Percentiles rank a stretch among this genome's conserved stretches.
phyloP scores from a whole-genome alignment of 176 grass and related monocot genomes.

The Oryza glumipatula region DNA sequence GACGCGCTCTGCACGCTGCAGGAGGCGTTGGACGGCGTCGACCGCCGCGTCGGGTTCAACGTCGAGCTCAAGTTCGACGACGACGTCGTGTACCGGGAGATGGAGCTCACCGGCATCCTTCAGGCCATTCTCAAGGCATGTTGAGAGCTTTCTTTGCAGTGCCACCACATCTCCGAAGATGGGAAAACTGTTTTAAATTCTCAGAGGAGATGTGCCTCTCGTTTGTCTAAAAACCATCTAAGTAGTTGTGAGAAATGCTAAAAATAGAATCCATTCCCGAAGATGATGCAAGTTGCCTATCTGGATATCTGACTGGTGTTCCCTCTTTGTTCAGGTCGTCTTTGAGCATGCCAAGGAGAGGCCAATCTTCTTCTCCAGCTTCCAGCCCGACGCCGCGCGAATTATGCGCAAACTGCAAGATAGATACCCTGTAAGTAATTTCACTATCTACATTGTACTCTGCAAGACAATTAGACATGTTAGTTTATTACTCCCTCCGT shows the following conservation, averaged over 20 bases:
- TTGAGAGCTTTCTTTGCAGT: neutral
- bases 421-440: conserved; percentile 63
- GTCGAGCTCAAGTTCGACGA: conserved; percentile 84
- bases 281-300: neutral
- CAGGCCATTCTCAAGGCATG: conserved; percentile 51
- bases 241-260: too few relatives aligned
- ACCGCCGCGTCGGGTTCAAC: conserved; percentile 70
- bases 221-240: too few relatives aligned
- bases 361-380: conserved; percentile 80
- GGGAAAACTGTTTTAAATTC: too few relatives aligned
- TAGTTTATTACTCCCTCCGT: too few relatives aligned
- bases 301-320: neutral
- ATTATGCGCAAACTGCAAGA: conserved; percentile 61
- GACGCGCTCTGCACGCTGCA: conserved; percentile 64
- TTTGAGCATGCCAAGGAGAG: conserved; percentile 54
- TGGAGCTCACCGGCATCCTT: conserved; percentile 46
- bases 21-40: conserved; percentile 64
- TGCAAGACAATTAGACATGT: too few relatives aligned
- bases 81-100: conserved; percentile 50
- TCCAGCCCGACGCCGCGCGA: conserved; percentile 58
- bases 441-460: neutral
- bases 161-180: neutral
- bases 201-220: too few relatives aligned
- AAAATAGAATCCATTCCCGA: too few relatives aligned
- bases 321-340: conserved; percentile 48